Conservation (phyloP, 495 filamentous ascomycete genomes). For the Achaetomiella virescens region DNA sequence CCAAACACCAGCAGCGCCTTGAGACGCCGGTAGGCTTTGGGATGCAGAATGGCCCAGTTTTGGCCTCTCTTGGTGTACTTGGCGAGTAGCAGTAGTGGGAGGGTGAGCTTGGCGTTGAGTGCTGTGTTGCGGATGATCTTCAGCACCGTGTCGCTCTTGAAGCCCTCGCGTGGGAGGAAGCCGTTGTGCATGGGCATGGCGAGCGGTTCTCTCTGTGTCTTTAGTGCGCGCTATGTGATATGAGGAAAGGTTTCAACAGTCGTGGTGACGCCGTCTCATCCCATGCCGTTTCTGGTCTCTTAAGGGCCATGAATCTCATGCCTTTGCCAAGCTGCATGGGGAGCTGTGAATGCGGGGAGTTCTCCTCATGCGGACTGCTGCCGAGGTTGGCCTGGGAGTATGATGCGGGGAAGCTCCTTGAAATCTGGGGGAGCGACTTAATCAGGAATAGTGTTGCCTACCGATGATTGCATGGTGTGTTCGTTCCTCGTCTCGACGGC, state of each 20-base stretch:
- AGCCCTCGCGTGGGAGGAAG: conserved; percentile 48
- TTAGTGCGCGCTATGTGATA: background rate
- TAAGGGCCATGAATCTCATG: background rate
- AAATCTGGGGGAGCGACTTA: background rate
- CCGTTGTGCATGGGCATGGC: conserved; percentile 46
- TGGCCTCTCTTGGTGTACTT: conserved; percentile 55
- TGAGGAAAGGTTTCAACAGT: background rate
- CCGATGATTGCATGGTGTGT: background rate
- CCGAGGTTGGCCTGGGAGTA: conserved; percentile 10
- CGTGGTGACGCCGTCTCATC: background rate
- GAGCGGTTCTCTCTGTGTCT: background rate
- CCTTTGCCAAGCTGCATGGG: conserved; percentile 1
- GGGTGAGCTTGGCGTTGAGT: conserved; percentile 54
- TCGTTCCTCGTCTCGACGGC: background rate
- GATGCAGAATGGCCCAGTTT: conserved; percentile 44
- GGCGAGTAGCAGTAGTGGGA: conserved; percentile 53
- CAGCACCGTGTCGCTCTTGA: conserved; percentile 55
- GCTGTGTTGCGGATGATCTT: conserved; percentile 49
- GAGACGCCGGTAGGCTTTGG: conserved; percentile 41
- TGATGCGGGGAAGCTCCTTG: conserved; percentile 12
- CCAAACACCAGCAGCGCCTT: conserved; percentile 45
- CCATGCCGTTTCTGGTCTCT: background rate
- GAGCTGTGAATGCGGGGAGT: conserved; percentile 7
- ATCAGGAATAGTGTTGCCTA: background rate
- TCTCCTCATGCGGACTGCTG: conserved; percentile 6